Base-by-base conservation (phyloP, 345 rosid species). In the Tarenaya hassleriana region DNA sequence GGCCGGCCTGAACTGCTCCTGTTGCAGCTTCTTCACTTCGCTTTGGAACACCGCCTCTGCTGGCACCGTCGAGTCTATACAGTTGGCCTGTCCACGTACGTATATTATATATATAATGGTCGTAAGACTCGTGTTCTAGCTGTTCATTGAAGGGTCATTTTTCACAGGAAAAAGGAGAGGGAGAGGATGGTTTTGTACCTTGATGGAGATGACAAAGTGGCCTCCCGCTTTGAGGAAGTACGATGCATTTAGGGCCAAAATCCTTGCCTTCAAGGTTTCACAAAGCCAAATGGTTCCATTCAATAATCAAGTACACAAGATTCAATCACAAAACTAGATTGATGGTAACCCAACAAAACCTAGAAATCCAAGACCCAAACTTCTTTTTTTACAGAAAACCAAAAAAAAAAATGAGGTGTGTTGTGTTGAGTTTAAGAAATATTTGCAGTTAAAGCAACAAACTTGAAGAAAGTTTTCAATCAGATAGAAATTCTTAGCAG, bases 141-240 rank as follows among this genome's bases (percentile, higher is more conserved):
- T n/a, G n/a, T n/a, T n/a, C n/a, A n/a, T n/a, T n/a, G n/a, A n/a
- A n/a, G n/a, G n/a, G n/a, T n/a, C n/a, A n/a, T n/a, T n/a, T n/a
- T n/a, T n/a, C n/a, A n/a, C n/a, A n/a, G n/a, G n/a, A n/a, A n/a
- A n/a, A n/a, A n/a, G n/a, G n/a, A n/a, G n/a, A n/a, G 21, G 6
- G 19, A 0, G 21, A 14, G 5, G 29, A 24, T 24, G 5, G 29
- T 2, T 2, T 24, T 24, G 12, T 42, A 94, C 99, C 99, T 94
- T 94, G 35, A 94, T 94, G 31, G 99, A 94, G 44, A 94, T 94
- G 8, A 94, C 99, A 72, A 94, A 94, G 68, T 94, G 95, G 3
- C 97, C 97, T 32, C 97, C 97, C 24, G 99, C 40, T 69, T 94
- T 94, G 33, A 94, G 78, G 27, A 88, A 94, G 69, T 69, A 82